Base-by-base conservation (phyloP, 2,329 filamentous ascomycete species). In the Fusarium stilboides region DNA sequence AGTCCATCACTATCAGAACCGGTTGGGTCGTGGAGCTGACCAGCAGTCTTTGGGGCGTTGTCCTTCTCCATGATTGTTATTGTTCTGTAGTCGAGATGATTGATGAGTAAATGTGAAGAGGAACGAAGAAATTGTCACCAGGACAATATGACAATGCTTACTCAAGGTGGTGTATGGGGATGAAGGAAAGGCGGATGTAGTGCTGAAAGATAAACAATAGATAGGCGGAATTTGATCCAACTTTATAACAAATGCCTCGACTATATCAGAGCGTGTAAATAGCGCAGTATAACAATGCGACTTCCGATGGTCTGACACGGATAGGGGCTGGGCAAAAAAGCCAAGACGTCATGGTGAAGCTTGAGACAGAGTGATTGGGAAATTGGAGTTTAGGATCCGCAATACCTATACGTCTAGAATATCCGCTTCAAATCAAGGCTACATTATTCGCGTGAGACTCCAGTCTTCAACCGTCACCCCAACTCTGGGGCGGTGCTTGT, bases 1-100 rank as follows among this genome's bases (percentile, higher is more conserved):
- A 36, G n/a, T 3, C 49, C 57, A 22, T 70, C 68, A 13, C 53
- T 68, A 26, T 71, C 68, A 5, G 68, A 71, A 20, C 42, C 51
- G 36, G 33, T 53, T n/a, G 55, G 50, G 22, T 71, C 68, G 14
- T 65, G 52, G 22, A 61, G 34, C 37, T 68, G 65, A 7, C 59
- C 46, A 24, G 50, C 17, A 44, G 36, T 36, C 45, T 40, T 68
- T 12, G 10, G 15, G 17, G 37, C 47, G 13, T 37, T 24, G 2
- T 59, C 34, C 10, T 67, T 64, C 31, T 68, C 64, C 65, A 68
- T 67, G 34, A 10, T 58, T 57, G 20, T 7, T 42, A 20, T 17
- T 26, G 33, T 19, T 10, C 15, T 56, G 15, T 51, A 43, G 5
- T 33, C 20, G 22, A 46, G 33, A 24, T 31, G 26, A 10, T 10